Evolutionary conservation across 257 asterid genomes (phyloP), one percentile per base, ranked within the genome.

Genomic region (Petunia axillaris): DNA sequence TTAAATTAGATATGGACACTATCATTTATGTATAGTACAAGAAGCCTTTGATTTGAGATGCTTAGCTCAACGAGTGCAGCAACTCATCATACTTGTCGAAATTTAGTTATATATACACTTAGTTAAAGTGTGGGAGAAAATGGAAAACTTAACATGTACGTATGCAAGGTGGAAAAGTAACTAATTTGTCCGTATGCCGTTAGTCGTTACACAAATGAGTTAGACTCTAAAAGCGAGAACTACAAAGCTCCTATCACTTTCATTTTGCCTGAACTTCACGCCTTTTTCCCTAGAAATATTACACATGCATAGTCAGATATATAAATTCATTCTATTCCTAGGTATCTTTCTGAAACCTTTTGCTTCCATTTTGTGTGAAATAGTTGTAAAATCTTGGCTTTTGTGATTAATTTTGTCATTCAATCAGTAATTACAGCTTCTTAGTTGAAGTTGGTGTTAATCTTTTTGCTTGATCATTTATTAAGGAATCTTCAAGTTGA

Each of bases 131-230:
- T 25, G 25, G 25, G 25, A 25, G 25, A 25, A 25, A 25, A 25
- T 25, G 25, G 25, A 25, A 25, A 25, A 25, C 25, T 25, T 25
- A 25, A 25, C 25, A 25, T 25, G 25, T 25, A 25, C 25, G 25
- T 25, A 50, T 0, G 11, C 8, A 11, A 5, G 50, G 78, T 11
- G 78, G 62, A 73, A 73, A 38, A 73, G 62, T 35, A 71, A 71
- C 77, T n/a, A 6, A 48, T 46, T 79, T 40, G 81, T 64, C 57
- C 39, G 76, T 79, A 84, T 86, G 82, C 57, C 63, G 54, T 13
- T 76, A 2, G 75, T 68, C 35, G 64, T 75, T 84, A 87, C 83
- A 73, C 67, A 82, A 87, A 81, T 71, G 87, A 82, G 79, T 86
- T 83, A 80, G 86, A 83, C 57, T 73, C 44, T 25, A 15, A 67